phyloP scores from a whole-genome alignment of 2,329 filamentous ascomycete genomes.

The Lasiodiplodia gonubiensis region DNA sequence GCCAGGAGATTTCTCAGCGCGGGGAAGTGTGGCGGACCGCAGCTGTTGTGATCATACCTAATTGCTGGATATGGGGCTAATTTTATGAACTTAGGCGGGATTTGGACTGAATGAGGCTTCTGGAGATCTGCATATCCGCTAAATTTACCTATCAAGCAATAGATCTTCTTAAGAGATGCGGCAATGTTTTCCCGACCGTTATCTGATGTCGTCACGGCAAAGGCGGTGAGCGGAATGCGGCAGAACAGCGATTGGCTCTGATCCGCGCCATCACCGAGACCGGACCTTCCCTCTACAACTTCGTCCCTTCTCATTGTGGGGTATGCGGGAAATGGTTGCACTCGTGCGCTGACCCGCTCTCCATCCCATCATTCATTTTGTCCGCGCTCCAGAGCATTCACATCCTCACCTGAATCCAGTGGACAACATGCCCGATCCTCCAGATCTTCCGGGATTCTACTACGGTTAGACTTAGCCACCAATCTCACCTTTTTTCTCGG shows the following conservation, averaged over 20 bases:
- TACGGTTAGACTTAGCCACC: conserved; percentile 41
- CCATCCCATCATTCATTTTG: not conserved
- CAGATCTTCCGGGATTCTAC: conserved; percentile 55
- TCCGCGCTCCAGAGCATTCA: not conserved
- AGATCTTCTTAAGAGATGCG: not conserved
- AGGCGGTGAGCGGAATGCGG: conserved; percentile 9
- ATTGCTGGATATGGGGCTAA: not conserved
- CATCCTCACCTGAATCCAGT: not conserved
- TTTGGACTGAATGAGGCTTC: not conserved
- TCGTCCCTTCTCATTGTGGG: not conserved
- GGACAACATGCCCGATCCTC: conserved; percentile 1
- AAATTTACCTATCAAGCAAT: not conserved
- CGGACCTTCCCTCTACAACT: conserved; percentile 17
- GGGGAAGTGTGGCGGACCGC: conserved; percentile 1
- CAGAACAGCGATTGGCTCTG: not conserved
- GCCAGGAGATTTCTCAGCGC: conserved; percentile 18
- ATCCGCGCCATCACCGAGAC: conserved; percentile 26
- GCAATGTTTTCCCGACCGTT: not conserved
- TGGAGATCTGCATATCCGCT: not conserved
- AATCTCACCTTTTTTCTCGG: not conserved
- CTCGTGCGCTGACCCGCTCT: not conserved
- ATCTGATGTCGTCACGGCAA: conserved; percentile 9
- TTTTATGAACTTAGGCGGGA: not conserved
- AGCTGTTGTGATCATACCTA: not conserved
- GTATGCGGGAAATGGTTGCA: not conserved